Evolutionary conservation across 2,329 filamentous ascomycete genomes (phyloP), one percentile per base, ranked within the genome.

Genomic region (Venturia nashicola): DNA sequence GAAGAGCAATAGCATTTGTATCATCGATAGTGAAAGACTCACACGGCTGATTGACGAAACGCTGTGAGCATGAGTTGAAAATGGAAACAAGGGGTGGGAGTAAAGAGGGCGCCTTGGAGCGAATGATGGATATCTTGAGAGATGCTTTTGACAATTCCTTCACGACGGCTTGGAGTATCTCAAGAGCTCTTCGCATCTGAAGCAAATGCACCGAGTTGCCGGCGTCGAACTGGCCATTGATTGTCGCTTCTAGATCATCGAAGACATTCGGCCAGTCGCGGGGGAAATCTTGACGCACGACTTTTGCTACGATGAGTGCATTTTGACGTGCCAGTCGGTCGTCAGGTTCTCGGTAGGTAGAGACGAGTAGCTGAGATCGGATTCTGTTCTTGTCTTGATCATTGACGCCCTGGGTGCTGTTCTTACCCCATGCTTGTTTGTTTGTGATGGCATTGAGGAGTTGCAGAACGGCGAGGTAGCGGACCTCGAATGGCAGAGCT

Each of bases 381-480:
- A 99, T 94, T 44, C 82, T 72, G 11, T 82, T 78, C 75, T 94
- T 97, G 72, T 96, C 90, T 12, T 23, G n/a, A 32, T 46, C 46
- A 20, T 63, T 63, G 46, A 63, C 51, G 36, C 61, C 61, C 7
- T 46, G 27, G 5, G 27, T 27, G 12, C 46, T 23, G 16, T 27
- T 42, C 59, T 44, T 60, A 27, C 61, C 51, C 62, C 62, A 64
- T 18, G 44, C 62, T 27, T 64, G 54, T 55, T 61, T 59, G 42
- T 64, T 64, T 34, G 55, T 46, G 54, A 64, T 55, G 18, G 62
- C 51, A 40, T 64, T 48, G 23, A 64, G 62, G 63, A 99, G 82
- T 72, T 96, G 90, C 68, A 97, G 96, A 65, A 97, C 85, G 63
- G 93, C 89, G 12, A 97, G 86, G 71, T 96, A 91, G 66, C 94